Evolutionary conservation across 495 filamentous ascomycete species (phyloP), one percentile per base, ranked within the genome.

Genomic region (Gamarada debralockiae): DNA sequence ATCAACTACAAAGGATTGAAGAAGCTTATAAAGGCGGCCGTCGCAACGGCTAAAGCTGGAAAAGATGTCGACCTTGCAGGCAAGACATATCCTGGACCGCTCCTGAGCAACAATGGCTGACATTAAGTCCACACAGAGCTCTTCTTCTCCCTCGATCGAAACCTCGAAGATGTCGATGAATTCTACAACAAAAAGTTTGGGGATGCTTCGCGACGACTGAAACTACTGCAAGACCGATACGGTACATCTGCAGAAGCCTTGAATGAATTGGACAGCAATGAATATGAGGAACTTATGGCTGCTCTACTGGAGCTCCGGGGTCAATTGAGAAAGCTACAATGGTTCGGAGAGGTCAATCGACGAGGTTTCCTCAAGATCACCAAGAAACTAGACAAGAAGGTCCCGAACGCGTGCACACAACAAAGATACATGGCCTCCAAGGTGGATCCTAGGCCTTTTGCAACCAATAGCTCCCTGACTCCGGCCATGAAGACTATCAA

Each of bases 1-100:
- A 95, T 98, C 72, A 86, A 95, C 66, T 98, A 98, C 76, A 97
- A 97, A 67, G 80, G 85, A 33, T 71, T 97, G 64, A 98, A 98
- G 73, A 92, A 93, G 75, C 78, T 95, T 39, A 90, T 97, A 69
- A 97, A 95, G 68, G 77, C 83, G 3, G 84, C 57, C n/a, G 44
- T 50, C 45, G 78, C 74, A 36, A 74, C 78, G 44, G 73, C 75
- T 13, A 84, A 83, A 66, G 73, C 78, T 57, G 85, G 85, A 49
- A 78, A 86, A 48, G 79, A 86, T 53, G 79, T 84, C 23, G 93
- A 98, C 74, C 73, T 95, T 64, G 87, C 92, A 64, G 76, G 76
- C 78, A 48, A 36, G 47, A 10, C 24, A 12, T 3, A 21, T 3
- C 17, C 22, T 17, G n/a, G 44, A 17, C 27, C 15, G 24, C 34